Percentiles rank a stretch among this genome's conserved stretches.
phyloP scores from a whole-genome alignment of 2,329 filamentous ascomycete genomes.

The Fusarium mundagurra region DNA sequence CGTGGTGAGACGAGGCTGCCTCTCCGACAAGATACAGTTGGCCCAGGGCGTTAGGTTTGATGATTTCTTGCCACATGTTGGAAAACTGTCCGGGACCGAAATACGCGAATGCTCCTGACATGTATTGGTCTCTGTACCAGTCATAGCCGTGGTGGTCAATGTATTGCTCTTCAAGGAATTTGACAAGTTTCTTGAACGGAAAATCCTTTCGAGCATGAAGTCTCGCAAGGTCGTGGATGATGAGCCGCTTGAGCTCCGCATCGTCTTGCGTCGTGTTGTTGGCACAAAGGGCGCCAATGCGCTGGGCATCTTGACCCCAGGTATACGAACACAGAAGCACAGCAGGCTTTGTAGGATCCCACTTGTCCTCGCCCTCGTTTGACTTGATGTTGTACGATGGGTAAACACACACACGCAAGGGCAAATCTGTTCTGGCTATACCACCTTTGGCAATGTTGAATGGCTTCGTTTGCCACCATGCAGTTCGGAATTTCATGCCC shows the following conservation, averaged over 20 bases:
- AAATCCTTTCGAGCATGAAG: accelerated
- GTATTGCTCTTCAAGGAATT: not conserved
- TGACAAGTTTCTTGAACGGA: accelerated
- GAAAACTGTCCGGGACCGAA: not conserved
- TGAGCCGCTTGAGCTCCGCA: not conserved
- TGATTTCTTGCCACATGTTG: not conserved
- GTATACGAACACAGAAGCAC: not conserved
- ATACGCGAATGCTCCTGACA: not conserved
- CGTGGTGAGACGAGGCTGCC: not conserved
- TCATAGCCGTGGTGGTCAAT: not conserved
- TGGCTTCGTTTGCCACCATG: not conserved
- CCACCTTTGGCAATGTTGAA: not conserved
- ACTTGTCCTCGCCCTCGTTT: not conserved
- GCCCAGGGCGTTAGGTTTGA: not conserved
- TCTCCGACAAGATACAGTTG: not conserved
- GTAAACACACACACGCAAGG: not conserved
- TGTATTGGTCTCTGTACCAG: not conserved
- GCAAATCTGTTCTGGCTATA: not conserved
- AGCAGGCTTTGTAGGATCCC: not conserved
- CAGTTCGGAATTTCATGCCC: not conserved
- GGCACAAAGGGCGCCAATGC: not conserved
- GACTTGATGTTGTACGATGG: not conserved
- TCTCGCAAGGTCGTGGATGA: not conserved
- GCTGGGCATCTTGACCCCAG: not conserved
- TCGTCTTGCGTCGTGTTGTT: not conserved